Base-by-base conservation (phyloP, 2,329 filamentous ascomycete species). In the Ambrosiella xylebori region DNA sequence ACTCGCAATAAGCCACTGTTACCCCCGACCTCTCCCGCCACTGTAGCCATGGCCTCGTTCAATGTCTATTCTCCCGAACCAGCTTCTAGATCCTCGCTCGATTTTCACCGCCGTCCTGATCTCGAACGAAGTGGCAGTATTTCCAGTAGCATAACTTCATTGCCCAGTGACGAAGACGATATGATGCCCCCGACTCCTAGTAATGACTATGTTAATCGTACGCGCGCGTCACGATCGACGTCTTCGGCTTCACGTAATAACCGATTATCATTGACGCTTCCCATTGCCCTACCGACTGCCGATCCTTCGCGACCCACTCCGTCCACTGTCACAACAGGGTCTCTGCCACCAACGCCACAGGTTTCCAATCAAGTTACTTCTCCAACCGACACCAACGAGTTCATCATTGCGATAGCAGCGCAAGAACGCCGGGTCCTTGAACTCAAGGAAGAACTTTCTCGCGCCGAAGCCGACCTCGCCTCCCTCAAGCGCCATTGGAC, bases 401-500 rank as follows among this genome's bases (percentile, higher is more conserved):
- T 96, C 65, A 82, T 98, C 63, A 90, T 88, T 61, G 86, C 90
- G 59, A 85, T 98, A 65, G 93, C 93, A 50, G 84, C 88, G 12
- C 90, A 97, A 71, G 93, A 98, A 72, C 79, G 93, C 59, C 83
- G 82, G 63, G 91, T 98, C 1, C 73, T 98, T 59, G 93, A 97
- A 70, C 74, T 98, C 56, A 85, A 84, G 61, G 93, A 98, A 68
- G 91, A 97, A 69, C 74, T 98, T n/a, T 73, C 75, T 27, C 84
- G 83, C 61, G 91, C 93, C 5, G 91, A 98, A 68, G 71, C 74
- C 11, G 86, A 95, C 52, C 74, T 98, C 45, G 74, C 75, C 52
- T 78, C 74, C 47, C 74, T 98, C 61, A 97, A 96, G 74, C 84
- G 80, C 65, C 85, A 89, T 69, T 97, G 88, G 84, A 80, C 86